A percentile compares a stretch with the other conserved stretches of the same genome.
These are phyloP conservation scores for Pseudocercospora musae DNA, from an alignment of 2,329 filamentous ascomycete species.

Conservation along the genomic window DNA sequence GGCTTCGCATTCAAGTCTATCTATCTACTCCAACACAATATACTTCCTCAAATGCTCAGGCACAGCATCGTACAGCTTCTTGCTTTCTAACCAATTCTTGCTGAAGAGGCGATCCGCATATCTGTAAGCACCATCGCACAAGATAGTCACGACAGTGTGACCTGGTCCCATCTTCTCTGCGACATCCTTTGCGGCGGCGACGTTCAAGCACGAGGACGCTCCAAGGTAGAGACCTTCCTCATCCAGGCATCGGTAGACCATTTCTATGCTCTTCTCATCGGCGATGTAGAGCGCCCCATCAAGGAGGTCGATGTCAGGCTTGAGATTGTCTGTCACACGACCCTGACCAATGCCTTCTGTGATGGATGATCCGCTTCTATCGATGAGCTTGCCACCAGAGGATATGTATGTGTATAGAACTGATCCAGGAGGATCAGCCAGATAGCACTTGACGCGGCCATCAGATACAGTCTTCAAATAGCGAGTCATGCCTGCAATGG, in stretches of 20 bases:
- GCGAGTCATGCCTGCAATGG: constrained; percentile 80
- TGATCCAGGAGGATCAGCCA: constrained; percentile 90
- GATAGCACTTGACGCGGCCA: constrained; percentile 77
- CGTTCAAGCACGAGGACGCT: constrained; percentile 89
- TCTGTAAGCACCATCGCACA: constrained; percentile 95
- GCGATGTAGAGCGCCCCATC: constrained; percentile 81
- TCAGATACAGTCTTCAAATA: constrained; percentile 81
- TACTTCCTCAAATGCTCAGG: constrained; percentile 87
- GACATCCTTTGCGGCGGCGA: constrained; percentile 90
- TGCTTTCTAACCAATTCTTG: constrained; percentile 81
- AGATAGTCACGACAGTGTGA: constrained; percentile 85
- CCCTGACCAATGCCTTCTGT: constrained; percentile 98
- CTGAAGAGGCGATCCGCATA: constrained; percentile 95
- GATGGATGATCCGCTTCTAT: constrained; percentile 81
- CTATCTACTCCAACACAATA: constrained; percentile 73
- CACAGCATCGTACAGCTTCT: constrained; percentile 76
- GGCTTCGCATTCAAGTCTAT: not conserved
- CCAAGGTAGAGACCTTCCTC: constrained; percentile 95
- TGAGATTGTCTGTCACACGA: constrained; percentile 89
- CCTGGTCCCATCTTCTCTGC: constrained; percentile 86
- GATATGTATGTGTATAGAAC: constrained; percentile 90
- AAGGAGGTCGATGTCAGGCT: constrained; percentile 76
- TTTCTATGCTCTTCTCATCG: constrained; percentile 93
- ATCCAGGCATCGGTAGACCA: constrained; percentile 95
- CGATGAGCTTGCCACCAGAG: constrained; percentile 78